A percentile compares a stretch with the other conserved stretches of the same genome.
Conservation (phyloP, 305 asterid genomes). For the Rubia occidens region DNA sequence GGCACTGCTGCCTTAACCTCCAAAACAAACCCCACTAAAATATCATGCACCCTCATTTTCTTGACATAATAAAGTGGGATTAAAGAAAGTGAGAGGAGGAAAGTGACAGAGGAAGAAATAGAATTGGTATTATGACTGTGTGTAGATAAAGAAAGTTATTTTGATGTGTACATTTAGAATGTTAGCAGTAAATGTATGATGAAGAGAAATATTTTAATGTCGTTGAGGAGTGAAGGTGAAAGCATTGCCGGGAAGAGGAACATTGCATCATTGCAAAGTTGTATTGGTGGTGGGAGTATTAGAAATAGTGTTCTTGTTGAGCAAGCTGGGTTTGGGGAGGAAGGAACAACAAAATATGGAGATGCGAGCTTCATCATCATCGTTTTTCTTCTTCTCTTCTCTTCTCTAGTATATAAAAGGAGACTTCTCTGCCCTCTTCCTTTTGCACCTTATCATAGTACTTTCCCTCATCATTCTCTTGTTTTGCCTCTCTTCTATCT, state of each 20-base stretch:
- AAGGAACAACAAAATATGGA: slow-evolving; percentile 34
- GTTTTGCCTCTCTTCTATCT: slow-evolving; percentile 12
- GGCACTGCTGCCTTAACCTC: background rate
- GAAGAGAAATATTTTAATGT: slow-evolving; percentile 39
- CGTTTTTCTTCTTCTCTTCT: too few species aligned
- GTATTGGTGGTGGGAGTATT: background rate
- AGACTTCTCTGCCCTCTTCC: slow-evolving; percentile 51
- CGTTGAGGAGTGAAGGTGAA: slow-evolving; percentile 40
- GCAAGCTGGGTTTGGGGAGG: slow-evolving; percentile 32
- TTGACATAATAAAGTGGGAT: slow-evolving; percentile 22
- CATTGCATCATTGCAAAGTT: slow-evolving; percentile 27
- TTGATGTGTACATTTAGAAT: background rate
- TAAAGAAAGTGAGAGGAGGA: slow-evolving; percentile 10
- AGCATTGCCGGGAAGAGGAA: slow-evolving; percentile 37
- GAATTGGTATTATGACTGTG: background rate
- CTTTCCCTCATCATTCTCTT: slow-evolving; percentile 70
- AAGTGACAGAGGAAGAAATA: slow-evolving; percentile 8
- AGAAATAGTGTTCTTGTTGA: slow-evolving; percentile 29
- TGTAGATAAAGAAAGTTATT: slow-evolving; percentile 1
- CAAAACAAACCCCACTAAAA: background rate
- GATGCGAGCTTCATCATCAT: slow-evolving; percentile 48
- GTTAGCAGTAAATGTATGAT: slow-evolving; percentile 10
- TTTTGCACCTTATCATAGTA: slow-evolving; percentile 72
- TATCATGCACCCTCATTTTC: slow-evolving; percentile 16
- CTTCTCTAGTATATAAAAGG: slow-evolving; percentile 25